These are phyloP conservation scores for Blastobotrys buckinghamii DNA, from an alignment of 1,139 yeast species.

Conservation along the genomic window DNA sequence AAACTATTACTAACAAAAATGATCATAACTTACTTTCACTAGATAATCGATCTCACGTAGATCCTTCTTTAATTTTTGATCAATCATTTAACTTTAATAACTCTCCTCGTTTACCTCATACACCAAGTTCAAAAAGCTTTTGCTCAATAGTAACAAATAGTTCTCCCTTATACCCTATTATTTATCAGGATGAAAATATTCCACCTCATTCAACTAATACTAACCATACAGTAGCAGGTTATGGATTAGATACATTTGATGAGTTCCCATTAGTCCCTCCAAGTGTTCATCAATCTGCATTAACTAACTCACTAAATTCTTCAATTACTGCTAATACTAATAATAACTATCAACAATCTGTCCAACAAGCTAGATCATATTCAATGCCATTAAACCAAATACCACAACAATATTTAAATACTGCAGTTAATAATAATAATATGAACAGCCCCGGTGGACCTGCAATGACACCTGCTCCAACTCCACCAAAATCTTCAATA, in stretches of 20 bases:
- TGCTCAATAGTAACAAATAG: neutral
- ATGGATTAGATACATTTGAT: neutral
- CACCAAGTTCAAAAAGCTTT: neutral
- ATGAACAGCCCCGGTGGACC: neutral
- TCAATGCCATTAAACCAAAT: neutral
- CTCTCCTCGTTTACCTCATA: neutral
- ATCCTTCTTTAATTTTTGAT: neutral
- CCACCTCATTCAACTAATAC: neutral
- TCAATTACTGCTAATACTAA: too few species aligned
- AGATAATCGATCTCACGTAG: neutral
- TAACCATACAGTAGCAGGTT: neutral
- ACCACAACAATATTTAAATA: neutral
- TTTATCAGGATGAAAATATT: neutral
- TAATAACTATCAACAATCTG: too few species aligned
- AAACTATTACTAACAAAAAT: neutral
- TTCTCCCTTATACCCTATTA: neutral
- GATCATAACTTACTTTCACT: neutral
- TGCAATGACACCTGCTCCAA: conserved; percentile 2
- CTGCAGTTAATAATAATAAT: neutral
- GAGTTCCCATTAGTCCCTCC: neutral
- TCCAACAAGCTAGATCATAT: neutral
- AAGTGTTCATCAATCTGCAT: neutral
- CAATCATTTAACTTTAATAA: neutral
- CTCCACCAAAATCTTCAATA: neutral
- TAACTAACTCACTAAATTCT: neutral